These are phyloP conservation scores for Botrytis aclada DNA, from an alignment of 2,329 filamentous ascomycete genomes.

Conservation along the genomic window DNA sequence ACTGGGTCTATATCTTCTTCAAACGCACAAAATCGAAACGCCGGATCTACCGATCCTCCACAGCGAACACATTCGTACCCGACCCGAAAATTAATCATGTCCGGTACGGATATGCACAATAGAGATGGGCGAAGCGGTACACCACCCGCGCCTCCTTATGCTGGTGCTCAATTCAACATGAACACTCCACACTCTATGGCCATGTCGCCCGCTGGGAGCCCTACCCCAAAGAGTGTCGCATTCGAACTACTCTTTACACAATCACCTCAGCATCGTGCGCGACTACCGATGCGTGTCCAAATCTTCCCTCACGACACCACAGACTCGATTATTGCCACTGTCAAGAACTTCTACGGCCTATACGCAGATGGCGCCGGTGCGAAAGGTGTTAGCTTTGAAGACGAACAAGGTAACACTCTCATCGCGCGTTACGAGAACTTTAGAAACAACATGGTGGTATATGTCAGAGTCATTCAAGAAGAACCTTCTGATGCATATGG, in stretches of 20 bases:
- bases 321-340: slow-evolving; percentile 94
- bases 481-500: slow-evolving; percentile 47
- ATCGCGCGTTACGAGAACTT: slow-evolving; percentile 98
- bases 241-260: slow-evolving; percentile 73
- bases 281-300: slow-evolving; percentile 80
- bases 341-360: slow-evolving; percentile 98
- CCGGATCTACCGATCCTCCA: slow-evolving; percentile 27
- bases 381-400: slow-evolving; percentile 91
- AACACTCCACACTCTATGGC: slow-evolving; percentile 31
- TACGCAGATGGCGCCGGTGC: slow-evolving; percentile 70
- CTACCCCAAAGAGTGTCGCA: slow-evolving; percentile 68
- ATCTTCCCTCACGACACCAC: slow-evolving; percentile 96
- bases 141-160: slow-evolving; percentile 31
- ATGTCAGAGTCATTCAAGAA: slow-evolving; percentile 78
- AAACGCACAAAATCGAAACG: slow-evolving; percentile 32
- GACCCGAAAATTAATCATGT: slow-evolving; percentile 33
- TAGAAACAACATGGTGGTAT: slow-evolving; percentile 85
- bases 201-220: slow-evolving; percentile 37
- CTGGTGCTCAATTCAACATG: slow-evolving; percentile 28
- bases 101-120: slow-evolving; percentile 30
- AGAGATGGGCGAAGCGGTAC: slow-evolving; percentile 33
- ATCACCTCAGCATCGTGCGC: slow-evolving; percentile 65
- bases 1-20: slow-evolving; percentile 25
- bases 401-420: slow-evolving; percentile 81
- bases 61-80: slow-evolving; percentile 30